These are phyloP conservation scores for Phoma sp. DNA, from an alignment of 2,329 filamentous ascomycete species.

Conservation along the genomic window DNA sequence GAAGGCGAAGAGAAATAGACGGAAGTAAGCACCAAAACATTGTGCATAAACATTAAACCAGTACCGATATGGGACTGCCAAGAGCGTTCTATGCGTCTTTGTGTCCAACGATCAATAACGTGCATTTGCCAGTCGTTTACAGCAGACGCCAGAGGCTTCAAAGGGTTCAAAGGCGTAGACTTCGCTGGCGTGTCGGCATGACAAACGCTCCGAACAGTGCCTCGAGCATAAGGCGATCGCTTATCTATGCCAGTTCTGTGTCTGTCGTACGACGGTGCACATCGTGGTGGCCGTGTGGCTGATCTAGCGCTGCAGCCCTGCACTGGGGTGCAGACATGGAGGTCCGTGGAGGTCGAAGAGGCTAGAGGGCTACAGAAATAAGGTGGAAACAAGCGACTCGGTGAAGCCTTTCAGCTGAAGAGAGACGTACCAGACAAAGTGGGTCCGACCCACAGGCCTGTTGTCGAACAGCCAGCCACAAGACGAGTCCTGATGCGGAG, in stretches of 20 bases:
- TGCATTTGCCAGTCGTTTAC: neutral
- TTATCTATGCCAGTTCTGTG: neutral
- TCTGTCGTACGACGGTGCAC: conserved; percentile 1
- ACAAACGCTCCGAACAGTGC: neutral
- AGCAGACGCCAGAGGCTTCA: neutral
- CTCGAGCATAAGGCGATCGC: neutral
- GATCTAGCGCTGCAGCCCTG: conserved; percentile 4
- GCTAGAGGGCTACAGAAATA: conserved; percentile 6
- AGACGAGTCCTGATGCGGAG: neutral
- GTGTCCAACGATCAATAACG: conserved; percentile 2
- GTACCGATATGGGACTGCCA: neutral
- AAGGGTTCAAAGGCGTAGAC: neutral
- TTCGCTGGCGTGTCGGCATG: neutral
- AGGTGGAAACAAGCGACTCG: conserved; percentile 10
- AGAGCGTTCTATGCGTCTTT: neutral
- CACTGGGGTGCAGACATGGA: neutral
- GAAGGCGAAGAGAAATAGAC: conserved; percentile 6
- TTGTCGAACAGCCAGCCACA: conserved; percentile 8
- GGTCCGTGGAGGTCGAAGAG: conserved; percentile 4
- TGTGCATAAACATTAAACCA: conserved; percentile 1
- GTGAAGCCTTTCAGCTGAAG: conserved; percentile 1
- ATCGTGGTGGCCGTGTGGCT: conserved; percentile 15
- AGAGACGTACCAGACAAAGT: conserved; percentile 3
- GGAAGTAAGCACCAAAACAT: neutral
- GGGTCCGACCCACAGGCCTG: neutral